These are phyloP conservation scores for Posidonia oceanica DNA, from an alignment of 116 monocot genomes.

Conservation along the genomic window DNA sequence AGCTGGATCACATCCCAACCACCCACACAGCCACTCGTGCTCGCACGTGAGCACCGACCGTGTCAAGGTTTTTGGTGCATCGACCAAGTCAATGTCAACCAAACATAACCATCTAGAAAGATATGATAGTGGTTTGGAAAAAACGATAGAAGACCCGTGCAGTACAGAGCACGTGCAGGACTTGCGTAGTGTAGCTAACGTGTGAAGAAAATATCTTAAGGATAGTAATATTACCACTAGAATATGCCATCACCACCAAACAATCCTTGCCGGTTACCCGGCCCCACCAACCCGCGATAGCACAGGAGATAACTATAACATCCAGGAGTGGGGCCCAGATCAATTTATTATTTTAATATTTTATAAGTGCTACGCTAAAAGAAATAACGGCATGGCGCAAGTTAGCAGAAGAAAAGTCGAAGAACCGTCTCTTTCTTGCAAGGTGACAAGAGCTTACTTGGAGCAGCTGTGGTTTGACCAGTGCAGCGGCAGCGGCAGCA, in stretches of 20 bases:
- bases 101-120: not conserved
- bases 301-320: too few species aligned
- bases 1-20: not conserved
- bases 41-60: not conserved
- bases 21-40: not conserved
- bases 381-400: not conserved
- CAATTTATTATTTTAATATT: too few species aligned
- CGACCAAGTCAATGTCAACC: not conserved
- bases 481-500: constrained; percentile 2
- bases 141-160: not conserved
- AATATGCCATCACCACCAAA: too few species aligned
- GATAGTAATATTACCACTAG: too few species aligned
- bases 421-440: too few species aligned
- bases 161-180: not conserved
- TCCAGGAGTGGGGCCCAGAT: too few species aligned
- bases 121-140: not conserved
- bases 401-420: not conserved
- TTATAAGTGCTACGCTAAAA: too few species aligned
- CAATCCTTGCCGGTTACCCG: too few species aligned
- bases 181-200: not conserved
- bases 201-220: not conserved
- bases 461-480: not conserved
- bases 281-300: too few species aligned
- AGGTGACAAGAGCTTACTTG: not conserved
- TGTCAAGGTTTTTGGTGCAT: too few species aligned